Percentiles rank a stretch among this genome's conserved stretches.
Evolutionary conservation across 805 yeast genomes (phyloP).

Genomic region (Maudiozyma barnettii): DNA sequence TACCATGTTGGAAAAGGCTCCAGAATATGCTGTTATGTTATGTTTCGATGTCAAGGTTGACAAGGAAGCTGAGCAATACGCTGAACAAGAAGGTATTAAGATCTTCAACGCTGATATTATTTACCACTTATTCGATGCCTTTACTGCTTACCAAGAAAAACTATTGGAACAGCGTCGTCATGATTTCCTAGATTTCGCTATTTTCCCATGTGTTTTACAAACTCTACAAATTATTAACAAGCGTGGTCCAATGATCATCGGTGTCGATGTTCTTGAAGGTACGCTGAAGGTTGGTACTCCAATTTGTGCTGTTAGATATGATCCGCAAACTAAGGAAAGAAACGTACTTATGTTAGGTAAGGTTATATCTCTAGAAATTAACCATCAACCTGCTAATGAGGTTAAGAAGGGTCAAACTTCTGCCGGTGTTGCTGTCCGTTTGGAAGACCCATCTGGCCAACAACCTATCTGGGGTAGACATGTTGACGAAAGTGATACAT

Average conservation of each 20-base stretch:
- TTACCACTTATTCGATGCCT: conserved; percentile 91
- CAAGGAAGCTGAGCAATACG: conserved; percentile 97
- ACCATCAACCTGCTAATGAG: conserved; percentile 69
- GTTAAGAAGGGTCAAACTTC: conserved; percentile 92
- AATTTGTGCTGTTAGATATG: conserved; percentile 82
- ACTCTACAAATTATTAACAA: conserved; percentile 95
- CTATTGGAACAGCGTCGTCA: conserved; percentile 83
- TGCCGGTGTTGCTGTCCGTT: conserved; percentile 98
- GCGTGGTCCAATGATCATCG: conserved; percentile 98
- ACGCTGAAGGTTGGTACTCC: conserved; percentile 87
- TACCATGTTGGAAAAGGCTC: conserved; percentile 94
- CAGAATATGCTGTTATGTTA: conserved; percentile 92
- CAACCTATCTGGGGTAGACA: conserved; percentile 99
- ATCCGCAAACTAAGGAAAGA: conserved; percentile 73
- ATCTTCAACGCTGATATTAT: conserved; percentile 94
- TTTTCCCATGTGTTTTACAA: conserved; percentile 90
- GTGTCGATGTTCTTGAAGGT: conserved; percentile 96
- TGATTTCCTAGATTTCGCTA: conserved; percentile 80
- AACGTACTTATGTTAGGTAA: conserved; percentile 67
- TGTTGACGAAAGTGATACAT: conserved; percentile 82
- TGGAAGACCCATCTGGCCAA: conserved; percentile 83
- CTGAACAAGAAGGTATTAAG: conserved; percentile 83
- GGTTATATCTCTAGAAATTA: conserved; percentile 89
- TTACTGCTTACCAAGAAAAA: conserved; percentile 83
- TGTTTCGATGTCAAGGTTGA: conserved; percentile 97